Percentiles rank a stretch among this genome's conserved stretches.
These are phyloP conservation scores for Paraphaeosphaeria minitans DNA, from an alignment of 2,329 filamentous ascomycete genomes.

Conservation along the genomic window DNA sequence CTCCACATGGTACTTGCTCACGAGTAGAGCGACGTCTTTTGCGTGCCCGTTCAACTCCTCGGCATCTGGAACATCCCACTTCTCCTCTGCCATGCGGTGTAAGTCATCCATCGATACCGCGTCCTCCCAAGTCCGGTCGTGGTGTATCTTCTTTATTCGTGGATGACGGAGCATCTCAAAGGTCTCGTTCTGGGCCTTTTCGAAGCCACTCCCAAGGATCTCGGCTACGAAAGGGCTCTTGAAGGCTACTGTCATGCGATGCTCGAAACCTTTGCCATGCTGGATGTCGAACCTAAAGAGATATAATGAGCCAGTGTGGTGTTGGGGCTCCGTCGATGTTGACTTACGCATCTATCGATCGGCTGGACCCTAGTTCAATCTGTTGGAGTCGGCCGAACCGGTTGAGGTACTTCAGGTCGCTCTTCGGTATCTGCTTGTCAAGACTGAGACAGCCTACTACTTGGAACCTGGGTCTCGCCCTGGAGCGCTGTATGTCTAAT, in stretches of 20 bases:
- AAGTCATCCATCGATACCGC: constrained; percentile 72
- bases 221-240: constrained; percentile 77
- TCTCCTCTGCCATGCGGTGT: constrained; percentile 66
- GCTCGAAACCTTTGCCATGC: constrained; percentile 22
- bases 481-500: constrained; percentile 59
- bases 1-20: constrained; percentile 25
- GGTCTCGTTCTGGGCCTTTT: constrained; percentile 69
- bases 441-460: constrained; percentile 63
- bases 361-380: constrained; percentile 27
- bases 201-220: constrained; percentile 78
- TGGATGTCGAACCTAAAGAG: constrained; percentile 27
- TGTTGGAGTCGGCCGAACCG: constrained; percentile 47
- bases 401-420: constrained; percentile 52
- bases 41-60: constrained; percentile 36
- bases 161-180: constrained; percentile 82
- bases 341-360: constrained; percentile 18
- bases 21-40: constrained; percentile 36
- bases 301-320: background rate
- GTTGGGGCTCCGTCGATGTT: background rate
- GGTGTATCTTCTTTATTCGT: constrained; percentile 75
- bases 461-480: constrained; percentile 64
- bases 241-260: constrained; percentile 62
- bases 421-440: constrained; percentile 53
- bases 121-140: constrained; percentile 73
- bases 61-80: constrained; percentile 44